Evolutionary conservation across 2,329 filamentous ascomycete species (phyloP), one percentile per base, ranked within the genome.

Genomic region (Colletotrichum sp.): DNA sequence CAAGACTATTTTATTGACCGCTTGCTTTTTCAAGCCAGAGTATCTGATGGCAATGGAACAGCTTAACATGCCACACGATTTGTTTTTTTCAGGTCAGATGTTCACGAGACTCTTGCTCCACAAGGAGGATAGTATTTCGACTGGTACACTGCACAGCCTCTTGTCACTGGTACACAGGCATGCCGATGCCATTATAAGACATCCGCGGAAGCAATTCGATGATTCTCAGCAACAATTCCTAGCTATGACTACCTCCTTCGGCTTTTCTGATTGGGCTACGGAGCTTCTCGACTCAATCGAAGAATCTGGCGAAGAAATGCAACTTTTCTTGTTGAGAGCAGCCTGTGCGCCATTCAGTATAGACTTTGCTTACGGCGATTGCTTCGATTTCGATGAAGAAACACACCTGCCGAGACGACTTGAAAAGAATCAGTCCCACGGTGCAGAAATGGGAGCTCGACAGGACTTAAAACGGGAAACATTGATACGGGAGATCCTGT

Each of bases 11-110:
- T 57, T 57, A 26, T 8, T 57, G 21, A 21, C 24, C 5, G 21
- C 24, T 10, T 26, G 4, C 12, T 16, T 57, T 2, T 57, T 57
- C 9, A 26, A 57, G n/a, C 24, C 38, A 43, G 18, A 43, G 10
- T 18, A 43, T 43, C 16, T 1, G 2, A 2, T 6, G 36, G 8
- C 16, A 10, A 43, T 5, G 0, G 2, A n/a, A 43, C 0, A 3
- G 21, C 0, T 15, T 12, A 26, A 26, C 3, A 4, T 8, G 12
- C 52, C 52, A 8, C n/a, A 26, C 52, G n/a, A n/a, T n/a, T n/a
- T n/a, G 0, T 16, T 57, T 16, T 21, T 57, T 2, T 15, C 10
- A 5, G 52, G 52, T 6, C 52, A 26, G 36, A 18, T 43, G 16
- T 43, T 57, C 52, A 57, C 36, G 2, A 43, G 36, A 57, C n/a